A percentile compares a stretch with the other conserved stretches of the same genome.
Conservation (phyloP, 495 filamentous ascomycete species). For the Penicillium robsamsonii region DNA sequence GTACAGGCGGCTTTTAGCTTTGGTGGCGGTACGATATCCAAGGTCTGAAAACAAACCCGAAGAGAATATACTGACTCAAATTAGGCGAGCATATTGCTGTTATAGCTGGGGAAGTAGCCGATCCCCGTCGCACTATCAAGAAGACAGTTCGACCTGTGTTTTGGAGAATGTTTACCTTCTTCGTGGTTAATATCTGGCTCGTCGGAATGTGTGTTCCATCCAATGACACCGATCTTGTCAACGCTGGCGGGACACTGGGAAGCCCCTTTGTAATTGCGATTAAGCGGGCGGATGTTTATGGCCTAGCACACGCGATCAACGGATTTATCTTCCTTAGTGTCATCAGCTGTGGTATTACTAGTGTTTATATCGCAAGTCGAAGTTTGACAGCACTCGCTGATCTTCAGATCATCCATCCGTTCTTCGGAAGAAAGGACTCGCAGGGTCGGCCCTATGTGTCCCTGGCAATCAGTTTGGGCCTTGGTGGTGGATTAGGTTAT, state of each 20-base stretch:
- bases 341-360: constrained; percentile 31
- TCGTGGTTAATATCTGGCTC: constrained; percentile 33
- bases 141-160: constrained; percentile 31
- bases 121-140: constrained; percentile 27
- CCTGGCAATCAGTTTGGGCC: constrained; percentile 19
- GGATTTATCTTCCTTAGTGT: constrained; percentile 33
- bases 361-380: constrained; percentile 30
- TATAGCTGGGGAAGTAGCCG: constrained; percentile 28
- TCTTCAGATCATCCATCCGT: constrained; percentile 25
- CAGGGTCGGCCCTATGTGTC: constrained; percentile 27
- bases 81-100: constrained; percentile 31
- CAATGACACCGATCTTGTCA: constrained; percentile 21
- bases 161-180: constrained; percentile 36
- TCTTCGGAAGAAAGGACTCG: constrained; percentile 29
- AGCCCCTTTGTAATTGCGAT: constrained; percentile 33
- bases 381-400: constrained; percentile 30
- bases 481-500: constrained; percentile 31
- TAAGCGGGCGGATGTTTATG: constrained; percentile 25
- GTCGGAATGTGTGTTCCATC: constrained; percentile 33
- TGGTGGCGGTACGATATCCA: constrained; percentile 22
- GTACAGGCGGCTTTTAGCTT: constrained; percentile 33
- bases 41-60: background rate
- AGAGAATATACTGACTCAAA: background rate
- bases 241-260: constrained; percentile 26
- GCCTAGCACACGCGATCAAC: constrained; percentile 29